A percentile compares a stretch with the other conserved stretches of the same genome.
Evolutionary conservation across 2,329 filamentous ascomycete species (phyloP).

Genomic region (Atkinsonella texensis): DNA sequence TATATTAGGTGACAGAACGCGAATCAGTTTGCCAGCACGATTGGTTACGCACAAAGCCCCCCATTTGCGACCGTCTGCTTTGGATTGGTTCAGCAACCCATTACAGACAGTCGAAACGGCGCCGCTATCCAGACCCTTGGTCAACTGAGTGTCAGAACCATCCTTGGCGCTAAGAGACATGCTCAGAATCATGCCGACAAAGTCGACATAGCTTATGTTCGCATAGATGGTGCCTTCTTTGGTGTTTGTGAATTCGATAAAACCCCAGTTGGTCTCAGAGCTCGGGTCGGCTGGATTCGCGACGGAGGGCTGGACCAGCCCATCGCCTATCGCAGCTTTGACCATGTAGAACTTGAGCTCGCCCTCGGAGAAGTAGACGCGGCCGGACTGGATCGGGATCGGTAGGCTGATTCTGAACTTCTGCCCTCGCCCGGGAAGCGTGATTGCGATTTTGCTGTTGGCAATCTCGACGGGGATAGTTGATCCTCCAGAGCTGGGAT

Average conservation of each 20-base stretch:
- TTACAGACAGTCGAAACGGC: constrained; percentile 29
- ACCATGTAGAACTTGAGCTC: constrained; percentile 31
- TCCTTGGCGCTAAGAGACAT: constrained; percentile 28
- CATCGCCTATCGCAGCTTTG: constrained; percentile 16
- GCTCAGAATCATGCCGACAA: constrained; percentile 37
- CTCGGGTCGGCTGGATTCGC: constrained; percentile 31
- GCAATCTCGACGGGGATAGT: constrained; percentile 23
- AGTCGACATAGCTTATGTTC: constrained; percentile 41
- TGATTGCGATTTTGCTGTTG: constrained; percentile 28
- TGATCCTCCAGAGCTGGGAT: constrained; percentile 27
- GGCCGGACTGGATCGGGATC: constrained; percentile 26
- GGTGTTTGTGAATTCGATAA: constrained; percentile 36
- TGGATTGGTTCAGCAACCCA: constrained; percentile 24
- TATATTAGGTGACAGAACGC: constrained; percentile 32
- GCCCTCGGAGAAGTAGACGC: constrained; percentile 34
- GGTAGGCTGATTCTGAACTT: constrained; percentile 28
- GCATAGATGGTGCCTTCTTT: constrained; percentile 26
- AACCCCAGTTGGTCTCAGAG: constrained; percentile 33
- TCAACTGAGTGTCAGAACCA: constrained; percentile 23
- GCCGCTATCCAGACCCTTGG: constrained; percentile 25
- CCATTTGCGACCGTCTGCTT: constrained; percentile 30
- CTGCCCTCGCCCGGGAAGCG: constrained; percentile 24
- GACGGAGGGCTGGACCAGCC: constrained; percentile 36
- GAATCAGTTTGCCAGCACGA: constrained; percentile 24
- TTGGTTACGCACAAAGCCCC: constrained; percentile 30